Conservation (phyloP, 805 yeast species). For the Nakazawaea pomicola region DNA sequence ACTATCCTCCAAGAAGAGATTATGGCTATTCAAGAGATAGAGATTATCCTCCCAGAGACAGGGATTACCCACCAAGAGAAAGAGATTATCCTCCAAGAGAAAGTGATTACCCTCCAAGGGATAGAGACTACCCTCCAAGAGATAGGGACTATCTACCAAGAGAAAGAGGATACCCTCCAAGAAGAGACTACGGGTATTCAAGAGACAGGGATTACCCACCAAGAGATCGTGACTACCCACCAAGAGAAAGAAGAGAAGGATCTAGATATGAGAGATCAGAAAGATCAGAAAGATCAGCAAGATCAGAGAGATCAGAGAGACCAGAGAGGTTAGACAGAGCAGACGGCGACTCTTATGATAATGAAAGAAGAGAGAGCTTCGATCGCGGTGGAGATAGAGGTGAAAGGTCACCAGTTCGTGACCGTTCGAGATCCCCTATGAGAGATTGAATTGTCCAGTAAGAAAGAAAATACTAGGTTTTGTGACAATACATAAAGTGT, state of each 20-base stretch:
- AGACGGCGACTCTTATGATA: conserved; percentile 11
- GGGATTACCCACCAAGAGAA: conserved; percentile 6
- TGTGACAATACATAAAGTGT: not conserved
- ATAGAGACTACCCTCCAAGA: conserved; percentile 13
- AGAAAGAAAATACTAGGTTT: not conserved
- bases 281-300: no score
- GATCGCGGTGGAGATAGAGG: conserved; percentile 15
- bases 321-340: no score
- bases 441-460: conserved; percentile 15
- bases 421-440: conserved; percentile 25
- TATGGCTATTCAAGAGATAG: conserved; percentile 6
- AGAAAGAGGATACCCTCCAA: conserved; percentile 6
- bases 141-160: conserved; percentile 5
- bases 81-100: conserved; percentile 7
- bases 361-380: conserved; percentile 15
- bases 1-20: conserved; percentile 11
- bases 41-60: conserved; percentile 8
- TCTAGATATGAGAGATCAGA: conserved; percentile 7
- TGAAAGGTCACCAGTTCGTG: conserved; percentile 11
- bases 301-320: no score
- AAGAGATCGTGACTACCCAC: conserved; percentile 7
- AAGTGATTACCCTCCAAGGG: conserved; percentile 12
- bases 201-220: conserved; percentile 3
- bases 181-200: not conserved
- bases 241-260: conserved; percentile 3